Percentiles rank a stretch among this genome's conserved stretches.
phyloP scores from a whole-genome alignment of 176 grass and related monocot species.

The Zoysia pacifica region DNA sequence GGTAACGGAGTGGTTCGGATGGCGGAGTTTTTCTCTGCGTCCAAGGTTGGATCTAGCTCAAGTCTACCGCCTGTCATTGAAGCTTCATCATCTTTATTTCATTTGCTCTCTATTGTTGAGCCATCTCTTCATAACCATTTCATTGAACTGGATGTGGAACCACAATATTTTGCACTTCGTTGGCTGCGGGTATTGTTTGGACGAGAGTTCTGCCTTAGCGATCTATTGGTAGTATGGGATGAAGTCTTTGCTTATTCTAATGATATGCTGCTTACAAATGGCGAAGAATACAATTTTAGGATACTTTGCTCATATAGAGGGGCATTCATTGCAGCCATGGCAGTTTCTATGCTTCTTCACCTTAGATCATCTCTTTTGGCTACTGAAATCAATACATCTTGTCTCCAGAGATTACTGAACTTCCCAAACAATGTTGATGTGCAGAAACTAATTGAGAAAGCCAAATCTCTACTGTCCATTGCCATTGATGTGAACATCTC shows the following conservation, averaged over 20 bases:
- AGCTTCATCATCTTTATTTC: conserved; percentile 92
- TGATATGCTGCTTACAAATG: conserved; percentile 45
- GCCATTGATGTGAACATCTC: conserved; percentile 66
- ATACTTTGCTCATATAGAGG: conserved; percentile 84
- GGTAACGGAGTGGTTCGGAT: conserved; percentile 63
- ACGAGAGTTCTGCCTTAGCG: conserved; percentile 77
- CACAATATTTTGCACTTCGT: conserved; percentile 92
- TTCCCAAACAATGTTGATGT: conserved; percentile 77
- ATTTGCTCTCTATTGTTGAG: conserved; percentile 74
- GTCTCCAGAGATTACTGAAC: conserved; percentile 84
- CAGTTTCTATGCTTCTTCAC: conserved; percentile 93
- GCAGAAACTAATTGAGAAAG: conserved; percentile 80
- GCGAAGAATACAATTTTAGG: conserved; percentile 58
- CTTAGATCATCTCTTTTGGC: conserved; percentile 83
- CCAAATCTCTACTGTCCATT: conserved; percentile 63
- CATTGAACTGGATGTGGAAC: conserved; percentile 89
- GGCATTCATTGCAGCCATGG: conserved; percentile 84
- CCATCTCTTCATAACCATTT: conserved; percentile 93
- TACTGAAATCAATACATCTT: conserved; percentile 74
- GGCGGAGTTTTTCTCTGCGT: conserved; percentile 81
- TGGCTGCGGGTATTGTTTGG: conserved; percentile 97
- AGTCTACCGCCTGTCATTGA: conserved; percentile 79
- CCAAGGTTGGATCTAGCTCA: conserved; percentile 52
- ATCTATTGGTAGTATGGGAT: conserved; percentile 86
- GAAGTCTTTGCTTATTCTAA: conserved; percentile 79